Conservation (phyloP, 2,329 filamentous ascomycete genomes). For the Xylaria polymorpha region DNA sequence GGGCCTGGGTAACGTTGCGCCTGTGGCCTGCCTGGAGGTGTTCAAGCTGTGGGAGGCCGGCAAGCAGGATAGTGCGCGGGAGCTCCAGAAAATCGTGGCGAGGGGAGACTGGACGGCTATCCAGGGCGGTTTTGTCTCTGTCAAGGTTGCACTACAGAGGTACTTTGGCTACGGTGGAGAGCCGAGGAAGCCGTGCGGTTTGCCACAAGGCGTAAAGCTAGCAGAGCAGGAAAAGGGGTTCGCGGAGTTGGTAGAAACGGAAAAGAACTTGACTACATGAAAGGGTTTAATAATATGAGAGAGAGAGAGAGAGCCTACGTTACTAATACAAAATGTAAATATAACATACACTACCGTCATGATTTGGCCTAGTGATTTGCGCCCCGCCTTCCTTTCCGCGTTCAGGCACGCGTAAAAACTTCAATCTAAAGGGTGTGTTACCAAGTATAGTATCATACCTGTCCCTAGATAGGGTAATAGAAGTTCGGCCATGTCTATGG, state of each 20-base stretch:
- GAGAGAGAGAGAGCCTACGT: not conserved
- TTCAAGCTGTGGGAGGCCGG: conserved; percentile 70
- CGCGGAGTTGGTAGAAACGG: conserved; percentile 46
- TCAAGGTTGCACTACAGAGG: conserved; percentile 72
- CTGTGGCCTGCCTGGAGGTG: conserved; percentile 71
- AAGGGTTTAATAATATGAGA: not conserved
- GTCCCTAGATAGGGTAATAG: not conserved
- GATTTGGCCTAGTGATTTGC: not conserved
- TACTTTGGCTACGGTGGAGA: conserved; percentile 74
- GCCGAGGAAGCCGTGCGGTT: conserved; percentile 63
- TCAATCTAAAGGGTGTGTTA: no score
- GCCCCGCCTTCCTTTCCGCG: not conserved
- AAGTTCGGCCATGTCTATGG: no score
- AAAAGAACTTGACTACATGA: conserved; percentile 36
- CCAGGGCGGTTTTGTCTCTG: conserved; percentile 74
- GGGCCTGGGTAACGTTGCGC: conserved; percentile 77
- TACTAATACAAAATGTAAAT: not conserved
- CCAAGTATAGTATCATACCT: not conserved
- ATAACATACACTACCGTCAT: not conserved
- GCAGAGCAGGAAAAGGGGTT: conserved; percentile 47
- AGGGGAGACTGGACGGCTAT: conserved; percentile 77
- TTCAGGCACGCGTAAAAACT: not conserved
- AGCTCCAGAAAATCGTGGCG: conserved; percentile 72
- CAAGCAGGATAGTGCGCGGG: conserved; percentile 67
- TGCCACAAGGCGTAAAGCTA: conserved; percentile 47